A percentile compares a stretch with the other conserved stretches of the same genome.
Conservation (phyloP, 768 basidiomycete species). For the Guyanaporus albipodus region DNA sequence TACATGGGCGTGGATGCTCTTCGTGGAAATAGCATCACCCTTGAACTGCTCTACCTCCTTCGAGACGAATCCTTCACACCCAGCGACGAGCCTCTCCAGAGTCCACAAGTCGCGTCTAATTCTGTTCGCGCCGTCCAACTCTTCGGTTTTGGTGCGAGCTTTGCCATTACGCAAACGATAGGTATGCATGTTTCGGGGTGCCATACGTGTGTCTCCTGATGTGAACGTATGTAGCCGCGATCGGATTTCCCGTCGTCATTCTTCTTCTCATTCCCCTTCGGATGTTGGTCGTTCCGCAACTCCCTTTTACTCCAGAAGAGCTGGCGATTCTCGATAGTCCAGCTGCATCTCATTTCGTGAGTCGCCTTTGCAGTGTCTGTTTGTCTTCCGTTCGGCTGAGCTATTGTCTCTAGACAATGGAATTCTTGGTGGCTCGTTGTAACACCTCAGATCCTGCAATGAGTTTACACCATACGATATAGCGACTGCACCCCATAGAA, state of each 20-base stretch:
- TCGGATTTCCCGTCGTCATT: slow-evolving; percentile 89
- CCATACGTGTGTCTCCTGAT: not conserved
- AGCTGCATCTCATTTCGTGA: slow-evolving; percentile 81
- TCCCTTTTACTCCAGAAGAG: slow-evolving; percentile 77
- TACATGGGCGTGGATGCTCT: slow-evolving; percentile 89
- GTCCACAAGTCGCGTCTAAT: slow-evolving; percentile 74
- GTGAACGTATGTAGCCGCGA: slow-evolving; percentile 54
- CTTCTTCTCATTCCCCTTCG: slow-evolving; percentile 78
- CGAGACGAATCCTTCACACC: slow-evolving; percentile 65
- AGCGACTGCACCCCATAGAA: too few species aligned
- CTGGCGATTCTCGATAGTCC: slow-evolving; percentile 84
- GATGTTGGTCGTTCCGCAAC: slow-evolving; percentile 60
- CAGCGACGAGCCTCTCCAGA: slow-evolving; percentile 63
- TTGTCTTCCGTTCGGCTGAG: too few species aligned
- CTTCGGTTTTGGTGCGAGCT: slow-evolving; percentile 80
- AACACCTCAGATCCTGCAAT: too few species aligned
- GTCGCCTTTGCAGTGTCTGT: slow-evolving; percentile 32
- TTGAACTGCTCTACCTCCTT: slow-evolving; percentile 75
- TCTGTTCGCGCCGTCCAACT: slow-evolving; percentile 75
- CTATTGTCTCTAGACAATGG: too few species aligned
- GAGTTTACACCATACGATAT: too few species aligned
- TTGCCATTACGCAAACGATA: slow-evolving; percentile 87
- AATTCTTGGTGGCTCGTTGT: too few species aligned
- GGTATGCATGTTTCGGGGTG: slow-evolving; percentile 47
- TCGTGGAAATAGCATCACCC: slow-evolving; percentile 75